A percentile compares a stretch with the other conserved stretches of the same genome.
phyloP scores from a whole-genome alignment of 495 filamentous ascomycete species.

The Podospora pseudopauciseta region DNA sequence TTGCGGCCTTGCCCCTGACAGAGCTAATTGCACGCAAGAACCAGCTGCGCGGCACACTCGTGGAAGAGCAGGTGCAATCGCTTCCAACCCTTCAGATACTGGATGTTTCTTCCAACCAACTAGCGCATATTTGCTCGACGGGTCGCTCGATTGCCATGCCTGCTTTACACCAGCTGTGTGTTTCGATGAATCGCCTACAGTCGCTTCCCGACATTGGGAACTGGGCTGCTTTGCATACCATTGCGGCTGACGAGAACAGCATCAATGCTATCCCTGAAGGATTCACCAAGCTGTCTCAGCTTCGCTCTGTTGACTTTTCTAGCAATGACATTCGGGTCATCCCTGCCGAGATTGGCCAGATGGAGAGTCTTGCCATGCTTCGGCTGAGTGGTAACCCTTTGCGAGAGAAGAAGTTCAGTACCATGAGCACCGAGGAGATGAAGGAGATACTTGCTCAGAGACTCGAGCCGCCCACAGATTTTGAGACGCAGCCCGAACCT shows the following conservation, averaged over 20 bases:
- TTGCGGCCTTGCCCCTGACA: slow-evolving; percentile 63
- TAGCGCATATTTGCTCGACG: slow-evolving; percentile 48
- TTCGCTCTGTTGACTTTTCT: slow-evolving; percentile 76
- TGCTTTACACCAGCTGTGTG: slow-evolving; percentile 65
- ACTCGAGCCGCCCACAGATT: slow-evolving; percentile 53
- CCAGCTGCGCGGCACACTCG: slow-evolving; percentile 65
- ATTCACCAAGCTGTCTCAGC: slow-evolving; percentile 58
- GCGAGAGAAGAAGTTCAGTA: slow-evolving; percentile 77
- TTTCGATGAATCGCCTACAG: slow-evolving; percentile 73
- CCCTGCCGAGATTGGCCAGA: slow-evolving; percentile 72
- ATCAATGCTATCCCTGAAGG: slow-evolving; percentile 71
- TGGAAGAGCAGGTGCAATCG: slow-evolving; percentile 54
- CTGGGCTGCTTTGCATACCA: slow-evolving; percentile 67
- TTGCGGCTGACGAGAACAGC: slow-evolving; percentile 77
- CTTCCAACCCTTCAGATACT: slow-evolving; percentile 65
- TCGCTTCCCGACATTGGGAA: slow-evolving; percentile 63
- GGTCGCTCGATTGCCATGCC: slow-evolving; percentile 51
- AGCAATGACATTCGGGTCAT: slow-evolving; percentile 75
- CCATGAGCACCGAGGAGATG: slow-evolving; percentile 73
- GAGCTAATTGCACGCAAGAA: slow-evolving; percentile 81
- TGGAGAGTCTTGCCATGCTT: slow-evolving; percentile 71
- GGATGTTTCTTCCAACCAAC: slow-evolving; percentile 71
- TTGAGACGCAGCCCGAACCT: slow-evolving; percentile 17
- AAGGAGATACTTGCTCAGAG: slow-evolving; percentile 71
- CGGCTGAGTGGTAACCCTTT: slow-evolving; percentile 82